Base-by-base conservation (phyloP, 31 red algal genomes). In the Porphyra umbilicalis region DNA sequence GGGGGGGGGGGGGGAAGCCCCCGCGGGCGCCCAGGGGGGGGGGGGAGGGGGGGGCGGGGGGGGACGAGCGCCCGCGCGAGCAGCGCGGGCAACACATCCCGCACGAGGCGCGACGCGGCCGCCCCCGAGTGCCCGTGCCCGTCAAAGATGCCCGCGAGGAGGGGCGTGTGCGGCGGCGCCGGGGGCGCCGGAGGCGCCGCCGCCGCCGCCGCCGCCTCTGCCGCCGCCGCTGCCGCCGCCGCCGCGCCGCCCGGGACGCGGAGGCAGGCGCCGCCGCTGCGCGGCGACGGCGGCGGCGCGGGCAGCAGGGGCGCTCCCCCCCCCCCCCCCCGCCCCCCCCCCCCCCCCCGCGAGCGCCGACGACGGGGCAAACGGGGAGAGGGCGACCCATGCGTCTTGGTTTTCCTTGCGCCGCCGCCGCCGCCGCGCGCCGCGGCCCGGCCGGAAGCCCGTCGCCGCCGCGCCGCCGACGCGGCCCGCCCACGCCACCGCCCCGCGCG, bases 91-190 rank as follows among this genome's bases (percentile, higher is more conserved):
- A 71, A 29, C 20, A 71, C 57, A 7, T 71, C 57, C 57, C 57
- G 57, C 25, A 71, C 57, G 57, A 71, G 57, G 20, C 57, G 57
- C 18, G 57, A 18, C 25, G 57, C 57, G 57, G 57, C 57, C 11
- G 57, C 57, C 0, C 57, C 57, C 57, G 57, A 71, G 57, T 71
- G 57, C 16, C 92, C 92, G 46, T 94, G 92, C 32, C 92, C 92
- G 35, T 94, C 92, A 85, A 94, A 94, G 32, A 94, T 87, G 35
- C 92, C 92, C 6, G 88, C 79, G 71, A 94, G 87, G 35, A 94
- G 57, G 11, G 57, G 57, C 20, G 57, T 71, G 25, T 71, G 57
- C 13, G 57, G 57, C 20, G 57, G 57, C 57, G 57, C 57, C 20
- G 57, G 57, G 25, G 57, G 57, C 57, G 57, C 57, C 57, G 25